A percentile compares a stretch with the other conserved stretches of the same genome.
phyloP scores from a whole-genome alignment of 1,284 basidiomycete species.

The Tylopilus sp. region DNA sequence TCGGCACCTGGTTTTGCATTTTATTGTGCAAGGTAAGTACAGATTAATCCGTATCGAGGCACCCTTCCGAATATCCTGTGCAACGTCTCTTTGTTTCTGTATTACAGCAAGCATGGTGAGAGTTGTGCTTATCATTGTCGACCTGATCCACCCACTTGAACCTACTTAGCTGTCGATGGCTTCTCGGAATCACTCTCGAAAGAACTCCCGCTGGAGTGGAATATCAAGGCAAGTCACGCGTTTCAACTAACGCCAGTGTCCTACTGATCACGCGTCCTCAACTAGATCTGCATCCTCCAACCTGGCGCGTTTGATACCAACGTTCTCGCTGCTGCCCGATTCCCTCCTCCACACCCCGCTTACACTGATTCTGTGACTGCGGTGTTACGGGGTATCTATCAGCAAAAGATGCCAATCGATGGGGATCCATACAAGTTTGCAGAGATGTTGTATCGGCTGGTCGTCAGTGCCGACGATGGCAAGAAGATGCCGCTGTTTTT shows the following conservation, averaged over 20 bases:
- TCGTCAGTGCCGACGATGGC: neutral
- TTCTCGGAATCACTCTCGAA: conserved; percentile 16
- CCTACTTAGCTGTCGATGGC: conserved; percentile 15
- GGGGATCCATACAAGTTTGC: conserved; percentile 16
- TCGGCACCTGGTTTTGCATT: conserved; percentile 5
- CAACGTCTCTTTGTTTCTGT: neutral
- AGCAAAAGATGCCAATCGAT: neutral
- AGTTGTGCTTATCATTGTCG: neutral
- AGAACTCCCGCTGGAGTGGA: conserved; percentile 15
- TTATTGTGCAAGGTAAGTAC: conserved; percentile 12
- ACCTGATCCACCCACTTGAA: too few species aligned
- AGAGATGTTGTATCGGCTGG: conserved; percentile 7
- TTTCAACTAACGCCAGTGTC: neutral
- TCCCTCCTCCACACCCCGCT: conserved; percentile 4
- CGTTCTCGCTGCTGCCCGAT: neutral
- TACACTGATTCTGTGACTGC: conserved; percentile 8
- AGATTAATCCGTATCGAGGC: neutral
- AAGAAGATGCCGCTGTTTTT: conserved; percentile 9
- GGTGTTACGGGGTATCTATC: neutral
- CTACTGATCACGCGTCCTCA: neutral
- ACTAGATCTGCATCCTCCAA: conserved; percentile 15
- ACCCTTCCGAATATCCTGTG: neutral
- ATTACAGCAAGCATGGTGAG: conserved; percentile 23
- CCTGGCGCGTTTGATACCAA: conserved; percentile 18
- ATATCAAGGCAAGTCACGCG: conserved; percentile 14